A percentile compares a stretch with the other conserved stretches of the same genome.
phyloP scores from a whole-genome alignment of 2,329 filamentous ascomycete species.

The Fulvia fulva region DNA sequence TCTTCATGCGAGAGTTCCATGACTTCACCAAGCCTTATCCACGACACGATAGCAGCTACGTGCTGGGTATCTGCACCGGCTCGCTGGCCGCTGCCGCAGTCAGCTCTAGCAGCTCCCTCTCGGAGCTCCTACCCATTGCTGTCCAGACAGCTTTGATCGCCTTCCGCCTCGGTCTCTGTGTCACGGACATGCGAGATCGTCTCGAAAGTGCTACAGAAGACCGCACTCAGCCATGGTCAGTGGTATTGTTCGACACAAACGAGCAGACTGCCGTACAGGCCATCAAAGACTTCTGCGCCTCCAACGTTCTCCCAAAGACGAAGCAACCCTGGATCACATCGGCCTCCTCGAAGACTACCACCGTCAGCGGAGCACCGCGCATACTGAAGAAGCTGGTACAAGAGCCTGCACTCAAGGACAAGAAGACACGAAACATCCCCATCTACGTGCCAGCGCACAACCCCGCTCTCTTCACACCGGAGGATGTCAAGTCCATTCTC shows the following conservation, averaged over 20 bases:
- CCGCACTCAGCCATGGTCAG: neutral
- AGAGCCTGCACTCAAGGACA: neutral
- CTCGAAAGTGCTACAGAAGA: neutral
- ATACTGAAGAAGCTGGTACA: constrained; percentile 3
- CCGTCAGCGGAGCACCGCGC: constrained; percentile 7
- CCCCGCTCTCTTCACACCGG: constrained; percentile 17
- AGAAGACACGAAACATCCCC: constrained; percentile 6
- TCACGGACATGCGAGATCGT: constrained; percentile 4
- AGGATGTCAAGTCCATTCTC: constrained; percentile 10
- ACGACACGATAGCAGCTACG: constrained; percentile 2
- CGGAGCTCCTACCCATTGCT: constrained; percentile 16
- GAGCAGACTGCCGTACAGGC: neutral
- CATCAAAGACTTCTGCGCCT: neutral
- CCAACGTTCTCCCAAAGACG: neutral
- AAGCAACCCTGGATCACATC: constrained; percentile 2
- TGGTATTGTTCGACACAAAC: neutral
- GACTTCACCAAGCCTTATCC: neutral
- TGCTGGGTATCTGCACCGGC: constrained; percentile 24
- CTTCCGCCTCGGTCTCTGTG: constrained; percentile 42
- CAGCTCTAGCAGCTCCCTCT: constrained; percentile 15
- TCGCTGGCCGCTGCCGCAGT: constrained; percentile 22
- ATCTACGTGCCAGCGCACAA: constrained; percentile 19
- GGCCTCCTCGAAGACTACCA: neutral
- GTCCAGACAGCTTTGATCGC: constrained; percentile 39
- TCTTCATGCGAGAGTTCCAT: constrained; percentile 17